These are phyloP conservation scores for Nemania sp. DNA, from an alignment of 2,329 filamentous ascomycete genomes.

Conservation along the genomic window DNA sequence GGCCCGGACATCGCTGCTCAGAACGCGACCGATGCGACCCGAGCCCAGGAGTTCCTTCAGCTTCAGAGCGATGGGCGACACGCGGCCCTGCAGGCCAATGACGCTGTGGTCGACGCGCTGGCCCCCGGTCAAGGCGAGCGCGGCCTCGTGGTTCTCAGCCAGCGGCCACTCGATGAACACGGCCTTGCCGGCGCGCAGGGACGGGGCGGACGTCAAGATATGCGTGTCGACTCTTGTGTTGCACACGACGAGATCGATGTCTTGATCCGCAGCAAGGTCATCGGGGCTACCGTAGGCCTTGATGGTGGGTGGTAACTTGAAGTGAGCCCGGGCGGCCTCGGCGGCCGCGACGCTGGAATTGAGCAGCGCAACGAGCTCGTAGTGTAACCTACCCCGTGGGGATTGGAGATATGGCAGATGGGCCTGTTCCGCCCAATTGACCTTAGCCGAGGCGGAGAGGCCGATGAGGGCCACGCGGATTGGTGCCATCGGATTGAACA, in stretches of 20 bases:
- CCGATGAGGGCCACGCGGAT: conserved; percentile 63
- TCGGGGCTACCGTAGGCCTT: conserved; percentile 57
- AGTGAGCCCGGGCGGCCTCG: conserved; percentile 48
- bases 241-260: conserved; percentile 60
- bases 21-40: conserved; percentile 55
- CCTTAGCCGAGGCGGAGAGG: conserved; percentile 56
- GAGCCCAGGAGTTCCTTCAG: conserved; percentile 50
- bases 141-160: conserved; percentile 48
- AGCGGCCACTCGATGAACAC: conserved; percentile 65
- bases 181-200: conserved; percentile 55
- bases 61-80: conserved; percentile 50
- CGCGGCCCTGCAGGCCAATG: conserved; percentile 57
- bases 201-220: conserved; percentile 49
- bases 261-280: conserved; percentile 51
- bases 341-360: conserved; percentile 55
- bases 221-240: conserved; percentile 60
- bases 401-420: conserved; percentile 65
- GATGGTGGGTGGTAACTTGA: conserved; percentile 46
- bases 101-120: conserved; percentile 46
- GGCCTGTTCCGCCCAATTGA: conserved; percentile 58
- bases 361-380: conserved; percentile 55
- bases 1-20: conserved; percentile 53
- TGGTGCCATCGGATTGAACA: conserved; percentile 48
- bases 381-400: conserved; percentile 47
- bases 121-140: conserved; percentile 46